Conservation (phyloP, 108 stramenopile species). For the Cylindrotheca fusiformis region DNA sequence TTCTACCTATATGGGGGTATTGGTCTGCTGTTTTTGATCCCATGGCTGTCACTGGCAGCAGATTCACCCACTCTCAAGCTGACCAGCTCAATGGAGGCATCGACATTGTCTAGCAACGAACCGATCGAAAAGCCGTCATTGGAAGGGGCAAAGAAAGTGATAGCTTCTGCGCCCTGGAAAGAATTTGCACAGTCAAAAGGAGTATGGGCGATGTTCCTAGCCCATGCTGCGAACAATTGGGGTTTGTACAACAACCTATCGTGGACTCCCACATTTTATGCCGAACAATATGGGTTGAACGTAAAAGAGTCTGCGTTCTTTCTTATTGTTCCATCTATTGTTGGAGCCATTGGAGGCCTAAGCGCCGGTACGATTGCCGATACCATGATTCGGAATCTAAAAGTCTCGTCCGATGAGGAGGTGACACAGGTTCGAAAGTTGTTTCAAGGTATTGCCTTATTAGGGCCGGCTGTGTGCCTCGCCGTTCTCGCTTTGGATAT, state of each 20-base stretch:
- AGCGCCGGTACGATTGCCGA: conserved; percentile 74
- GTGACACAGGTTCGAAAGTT: conserved; percentile 66
- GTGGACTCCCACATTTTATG: conserved; percentile 89
- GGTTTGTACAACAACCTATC: conserved; percentile 82
- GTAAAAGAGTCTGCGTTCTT: conserved; percentile 72
- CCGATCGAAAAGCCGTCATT: neutral
- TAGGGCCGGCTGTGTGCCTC: conserved; percentile 77
- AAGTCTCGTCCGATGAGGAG: conserved; percentile 17
- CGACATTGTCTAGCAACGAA: neutral
- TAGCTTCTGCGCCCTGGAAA: conserved; percentile 67
- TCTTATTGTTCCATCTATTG: conserved; percentile 69
- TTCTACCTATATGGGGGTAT: conserved; percentile 73
- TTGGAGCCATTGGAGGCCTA: conserved; percentile 69
- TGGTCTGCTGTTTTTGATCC: conserved; percentile 68
- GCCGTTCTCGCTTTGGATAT: conserved; percentile 45
- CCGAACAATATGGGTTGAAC: conserved; percentile 78
- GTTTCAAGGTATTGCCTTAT: conserved; percentile 76
- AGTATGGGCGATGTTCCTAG: conserved; percentile 78
- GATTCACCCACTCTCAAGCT: conserved; percentile 40
- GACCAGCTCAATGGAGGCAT: neutral
- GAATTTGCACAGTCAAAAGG: conserved; percentile 59
- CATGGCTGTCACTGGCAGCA: conserved; percentile 71
- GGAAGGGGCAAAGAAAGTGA: conserved; percentile 43
- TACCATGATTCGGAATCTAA: conserved; percentile 30
- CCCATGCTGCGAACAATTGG: conserved; percentile 89